Conservation (phyloP, 495 filamentous ascomycete species). For the Mytilinidion resinicola region DNA sequence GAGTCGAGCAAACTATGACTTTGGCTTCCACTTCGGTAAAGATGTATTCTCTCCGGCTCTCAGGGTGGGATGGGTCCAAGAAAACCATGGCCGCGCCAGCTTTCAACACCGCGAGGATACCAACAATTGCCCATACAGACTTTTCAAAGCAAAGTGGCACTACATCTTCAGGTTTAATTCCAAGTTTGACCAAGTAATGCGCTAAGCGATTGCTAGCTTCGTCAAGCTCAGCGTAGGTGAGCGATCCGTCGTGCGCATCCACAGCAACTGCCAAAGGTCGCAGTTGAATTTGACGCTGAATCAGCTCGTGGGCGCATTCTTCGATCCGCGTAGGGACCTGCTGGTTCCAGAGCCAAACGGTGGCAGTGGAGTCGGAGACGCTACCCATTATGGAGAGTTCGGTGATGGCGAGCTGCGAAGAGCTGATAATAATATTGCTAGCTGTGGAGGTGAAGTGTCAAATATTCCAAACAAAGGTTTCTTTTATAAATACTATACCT, state of each 20-base stretch:
- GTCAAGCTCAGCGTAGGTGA: slow-evolving; percentile 35
- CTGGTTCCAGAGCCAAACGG: slow-evolving; percentile 17
- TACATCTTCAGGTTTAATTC: slow-evolving; percentile 36
- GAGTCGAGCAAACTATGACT: slow-evolving; percentile 17
- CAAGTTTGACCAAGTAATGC: slow-evolving; percentile 23
- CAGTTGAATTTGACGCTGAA: slow-evolving; percentile 4
- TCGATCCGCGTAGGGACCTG: slow-evolving; percentile 33
- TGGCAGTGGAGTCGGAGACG: slow-evolving; percentile 9
- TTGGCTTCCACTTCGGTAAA: slow-evolving; percentile 18
- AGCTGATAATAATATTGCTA: not conserved
- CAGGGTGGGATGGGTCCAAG: slow-evolving; percentile 22
- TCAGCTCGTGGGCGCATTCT: slow-evolving; percentile 47
- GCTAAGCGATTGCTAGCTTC: slow-evolving; percentile 33
- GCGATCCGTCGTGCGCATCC: slow-evolving; percentile 29
- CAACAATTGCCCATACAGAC: slow-evolving; percentile 14
- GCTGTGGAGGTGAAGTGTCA: not conserved
- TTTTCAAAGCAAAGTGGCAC: slow-evolving; percentile 22
- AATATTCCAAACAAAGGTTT: not conserved
- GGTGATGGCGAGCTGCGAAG: not conserved
- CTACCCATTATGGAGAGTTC: slow-evolving; percentile 9
- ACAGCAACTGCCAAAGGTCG: slow-evolving; percentile 9
- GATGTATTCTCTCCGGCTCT: slow-evolving; percentile 11
- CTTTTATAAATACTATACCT: not conserved
- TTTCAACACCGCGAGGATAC: slow-evolving; percentile 23
- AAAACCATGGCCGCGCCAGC: slow-evolving; percentile 23